Evolutionary conservation across 2,329 filamentous ascomycete species (phyloP), one percentile per base, ranked within the genome.

Genomic region (Talaromyces sp.): DNA sequence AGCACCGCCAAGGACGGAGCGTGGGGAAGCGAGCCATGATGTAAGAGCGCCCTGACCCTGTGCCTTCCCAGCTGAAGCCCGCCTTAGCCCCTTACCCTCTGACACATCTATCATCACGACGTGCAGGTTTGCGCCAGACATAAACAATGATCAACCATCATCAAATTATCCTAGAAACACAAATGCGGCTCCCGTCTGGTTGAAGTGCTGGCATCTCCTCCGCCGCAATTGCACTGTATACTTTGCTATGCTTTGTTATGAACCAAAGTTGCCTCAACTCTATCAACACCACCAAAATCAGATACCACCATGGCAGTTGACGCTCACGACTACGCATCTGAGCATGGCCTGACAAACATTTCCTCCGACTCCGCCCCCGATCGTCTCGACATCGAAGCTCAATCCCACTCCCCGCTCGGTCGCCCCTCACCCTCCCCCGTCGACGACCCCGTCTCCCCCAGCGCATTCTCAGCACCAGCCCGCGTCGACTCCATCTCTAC

Each of bases 301-400:
- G 17, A 47, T 25, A 56, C 51, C 7, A 69, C 40, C 31, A 79
- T 79, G 77, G 77, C 73, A 61, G 67, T 74, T 40, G 69, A 74
- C 61, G 69, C 73, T 17, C 67, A 71, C 40, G 76, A 79, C 63
- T 75, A 78, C 68, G 75, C 73, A 27, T 69, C 70, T 31, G 69
- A 64, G 2, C 38, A 31, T 29, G 36, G 15, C 6, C 22, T 27
- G 36, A 66, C 64, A 36, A 62, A 67, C 6, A 34, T 68, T 10
- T 69, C 68, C 22, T 62, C 71, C 5, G 68, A 19, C 19, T 36
- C 68, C 11, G 68, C 70, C 31, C 59, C 70, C 22, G 69, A 71
- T n/a, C 64, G 67, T 6, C 51, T 71, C 2, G 78, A 80, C 68
- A 70, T 80, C 15, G 78, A 80, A 67, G 76, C 77, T 3, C 76